These are phyloP conservation scores for Dendrobium chrysotoxum DNA, from an alignment of 106 monocot species.

Conservation along the genomic window DNA sequence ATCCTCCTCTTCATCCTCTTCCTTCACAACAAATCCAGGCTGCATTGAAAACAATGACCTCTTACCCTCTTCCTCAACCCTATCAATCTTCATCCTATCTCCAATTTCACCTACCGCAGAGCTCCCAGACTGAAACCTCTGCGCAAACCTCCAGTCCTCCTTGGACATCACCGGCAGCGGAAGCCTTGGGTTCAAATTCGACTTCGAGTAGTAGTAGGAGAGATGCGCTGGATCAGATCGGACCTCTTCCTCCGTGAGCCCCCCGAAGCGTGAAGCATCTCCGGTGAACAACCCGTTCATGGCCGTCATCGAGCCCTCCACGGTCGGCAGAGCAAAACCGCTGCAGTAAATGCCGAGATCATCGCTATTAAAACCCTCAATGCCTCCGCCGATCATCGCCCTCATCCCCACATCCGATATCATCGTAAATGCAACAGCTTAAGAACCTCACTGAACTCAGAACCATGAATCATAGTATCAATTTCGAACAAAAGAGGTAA, in stretches of 20 bases:
- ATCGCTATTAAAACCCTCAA: conserved; percentile 14
- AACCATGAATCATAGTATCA: no score
- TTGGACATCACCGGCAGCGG: conserved; percentile 62
- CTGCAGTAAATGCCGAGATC: conserved; percentile 42
- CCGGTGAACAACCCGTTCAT: conserved; percentile 11
- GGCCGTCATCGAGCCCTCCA: conserved; percentile 32
- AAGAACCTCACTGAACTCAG: no score
- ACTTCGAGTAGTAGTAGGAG: conserved; percentile 55
- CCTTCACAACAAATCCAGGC: conserved; percentile 19
- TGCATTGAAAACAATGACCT: conserved; percentile 39
- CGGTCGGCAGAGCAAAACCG: conserved; percentile 59
- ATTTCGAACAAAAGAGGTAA: no score
- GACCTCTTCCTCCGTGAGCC: conserved; percentile 38
- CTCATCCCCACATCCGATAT: conserved; percentile 17
- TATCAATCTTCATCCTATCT: conserved; percentile 29
- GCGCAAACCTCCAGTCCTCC: conserved; percentile 60
- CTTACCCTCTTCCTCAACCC: conserved; percentile 7
- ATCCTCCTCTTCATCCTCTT: conserved; percentile 13
- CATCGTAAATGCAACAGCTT: conserved; percentile 18
- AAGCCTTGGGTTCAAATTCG: conserved; percentile 49
- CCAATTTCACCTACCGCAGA: conserved; percentile 43
- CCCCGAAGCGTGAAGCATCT: background rate
- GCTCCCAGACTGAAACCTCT: conserved; percentile 31
- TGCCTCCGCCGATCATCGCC: background rate
- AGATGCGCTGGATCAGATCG: conserved; percentile 45